A percentile compares a stretch with the other conserved stretches of the same genome.
Evolutionary conservation across 768 basidiomycete species (phyloP).

Genomic region (Termitomyces sp.): DNA sequence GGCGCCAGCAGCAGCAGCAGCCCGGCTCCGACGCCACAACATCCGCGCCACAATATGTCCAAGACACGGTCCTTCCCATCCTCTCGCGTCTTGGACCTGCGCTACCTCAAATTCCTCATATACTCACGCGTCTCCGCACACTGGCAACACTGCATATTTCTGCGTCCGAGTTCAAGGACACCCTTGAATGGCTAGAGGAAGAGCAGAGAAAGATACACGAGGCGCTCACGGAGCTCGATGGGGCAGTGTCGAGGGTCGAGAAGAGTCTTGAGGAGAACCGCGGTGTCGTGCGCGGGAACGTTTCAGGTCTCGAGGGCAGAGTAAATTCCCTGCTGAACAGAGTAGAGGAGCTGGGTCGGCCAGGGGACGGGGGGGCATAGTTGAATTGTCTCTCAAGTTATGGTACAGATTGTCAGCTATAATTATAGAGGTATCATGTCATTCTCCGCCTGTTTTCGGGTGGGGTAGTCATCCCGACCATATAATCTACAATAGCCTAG

Average conservation of each 20-base stretch:
- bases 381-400: background rate
- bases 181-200: constrained; percentile 61
- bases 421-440: constrained; percentile 13
- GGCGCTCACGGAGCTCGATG: constrained; percentile 59
- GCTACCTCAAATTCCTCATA: constrained; percentile 82
- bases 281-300: constrained; percentile 65
- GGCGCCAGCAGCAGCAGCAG: constrained; percentile 41
- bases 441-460: constrained; percentile 25
- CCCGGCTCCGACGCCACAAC: constrained; percentile 17
- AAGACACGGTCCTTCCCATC: constrained; percentile 64
- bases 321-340: constrained; percentile 35
- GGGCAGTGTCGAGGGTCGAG: constrained; percentile 70
- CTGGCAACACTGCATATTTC: constrained; percentile 77
- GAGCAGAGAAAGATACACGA: constrained; percentile 64
- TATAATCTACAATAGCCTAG: constrained; percentile 51
- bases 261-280: constrained; percentile 72
- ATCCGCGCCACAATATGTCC: constrained; percentile 24
- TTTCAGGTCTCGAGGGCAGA: constrained; percentile 57
- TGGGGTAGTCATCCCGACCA: constrained; percentile 48
- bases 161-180: constrained; percentile 70
- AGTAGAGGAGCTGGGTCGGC: constrained; percentile 34
- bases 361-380: background rate
- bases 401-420: constrained; percentile 8
- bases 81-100: constrained; percentile 67
- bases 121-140: constrained; percentile 83